Base-by-base conservation (phyloP, 2,329 filamentous ascomycete genomes). In the Metarhizium brunneum region DNA sequence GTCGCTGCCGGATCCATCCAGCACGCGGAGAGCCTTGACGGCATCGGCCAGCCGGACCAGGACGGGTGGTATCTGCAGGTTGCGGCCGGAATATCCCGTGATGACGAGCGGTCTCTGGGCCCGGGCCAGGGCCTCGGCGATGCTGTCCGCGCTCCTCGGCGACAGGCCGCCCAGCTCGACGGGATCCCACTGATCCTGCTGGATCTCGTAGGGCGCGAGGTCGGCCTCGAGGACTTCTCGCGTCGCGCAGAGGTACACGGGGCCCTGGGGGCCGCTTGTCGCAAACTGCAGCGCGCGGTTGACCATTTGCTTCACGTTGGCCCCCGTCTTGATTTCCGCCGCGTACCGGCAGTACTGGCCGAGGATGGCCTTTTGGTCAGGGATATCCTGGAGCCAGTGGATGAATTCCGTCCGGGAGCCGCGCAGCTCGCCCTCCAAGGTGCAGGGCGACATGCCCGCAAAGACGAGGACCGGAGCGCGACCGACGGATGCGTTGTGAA, bases 261-360 rank as follows among this genome's bases (percentile, higher is more conserved):
- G 89, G 0, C 89, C 89, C 59, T 84, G 78, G 0, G 88, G 88
- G 55, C 85, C 83, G 52, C 83, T 88, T 55, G 73, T 85, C 0
- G 89, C 88, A 66, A 92, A 92, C 61, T 87, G 87, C 58, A 92
- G 69, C 0, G 89, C 89, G 1, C 89, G 83, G 64, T 88, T 88
- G 60, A 92, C 86, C 71, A 92, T 84, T 73, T 92, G 88, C 75
- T 92, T 92, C 60, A 92, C 81, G 65, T 92, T 92, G 66, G 80
- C 82, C 14, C 88, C 88, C 4, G 85, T 85, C 71, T 88, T 90
- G 69, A 94, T 83, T 72, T 94, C 89, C 6, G 78, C 87, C 0
- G 84, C 74, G 64, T 91, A 94, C 14, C 89, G 80, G 68, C 89
- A 92, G 69, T 92, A 92, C 71, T 92, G 89, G 0, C 80, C 76